Evolutionary conservation across 2,329 filamentous ascomycete species (phyloP).

Genomic region (Alternaria sp.): DNA sequence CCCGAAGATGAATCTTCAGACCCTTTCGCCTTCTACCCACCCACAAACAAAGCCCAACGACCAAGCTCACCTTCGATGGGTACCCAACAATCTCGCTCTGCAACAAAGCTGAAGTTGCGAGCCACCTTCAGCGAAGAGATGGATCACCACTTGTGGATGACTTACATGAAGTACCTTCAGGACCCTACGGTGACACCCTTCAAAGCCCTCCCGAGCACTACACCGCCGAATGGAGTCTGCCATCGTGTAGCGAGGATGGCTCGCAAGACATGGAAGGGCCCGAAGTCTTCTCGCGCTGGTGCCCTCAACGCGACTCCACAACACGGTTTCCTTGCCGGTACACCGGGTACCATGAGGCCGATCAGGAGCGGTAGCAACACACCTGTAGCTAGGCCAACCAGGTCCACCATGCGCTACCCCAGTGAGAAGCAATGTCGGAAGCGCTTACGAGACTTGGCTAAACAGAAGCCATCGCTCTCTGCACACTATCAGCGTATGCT

Average conservation of each 20-base stretch:
- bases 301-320: constrained; percentile 24
- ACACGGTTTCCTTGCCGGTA: constrained; percentile 39
- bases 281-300: constrained; percentile 43
- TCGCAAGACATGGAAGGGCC: constrained; percentile 64
- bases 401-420: constrained; percentile 58
- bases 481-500: constrained; percentile 70
- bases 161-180: constrained; percentile 69
- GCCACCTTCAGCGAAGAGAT: constrained; percentile 65
- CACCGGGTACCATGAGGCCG: constrained; percentile 53
- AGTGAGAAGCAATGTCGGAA: constrained; percentile 65
- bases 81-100: constrained; percentile 32
- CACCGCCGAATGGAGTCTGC: constrained; percentile 69
- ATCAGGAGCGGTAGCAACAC: constrained; percentile 56
- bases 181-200: constrained; percentile 71
- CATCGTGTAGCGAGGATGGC: constrained; percentile 68
- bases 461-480: constrained; percentile 65
- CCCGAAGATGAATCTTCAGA: constrained; percentile 65
- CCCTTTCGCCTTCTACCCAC: constrained; percentile 58
- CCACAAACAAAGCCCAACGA: constrained; percentile 33
- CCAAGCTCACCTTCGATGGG: constrained; percentile 40
- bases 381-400: constrained; percentile 50
- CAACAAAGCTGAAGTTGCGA: constrained; percentile 53
- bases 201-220: constrained; percentile 69
- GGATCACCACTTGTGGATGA: constrained; percentile 71
- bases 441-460: constrained; percentile 65